Evolutionary conservation across 345 rosid species (phyloP).

Genomic region (Rhodomyrtus tomentosa): DNA sequence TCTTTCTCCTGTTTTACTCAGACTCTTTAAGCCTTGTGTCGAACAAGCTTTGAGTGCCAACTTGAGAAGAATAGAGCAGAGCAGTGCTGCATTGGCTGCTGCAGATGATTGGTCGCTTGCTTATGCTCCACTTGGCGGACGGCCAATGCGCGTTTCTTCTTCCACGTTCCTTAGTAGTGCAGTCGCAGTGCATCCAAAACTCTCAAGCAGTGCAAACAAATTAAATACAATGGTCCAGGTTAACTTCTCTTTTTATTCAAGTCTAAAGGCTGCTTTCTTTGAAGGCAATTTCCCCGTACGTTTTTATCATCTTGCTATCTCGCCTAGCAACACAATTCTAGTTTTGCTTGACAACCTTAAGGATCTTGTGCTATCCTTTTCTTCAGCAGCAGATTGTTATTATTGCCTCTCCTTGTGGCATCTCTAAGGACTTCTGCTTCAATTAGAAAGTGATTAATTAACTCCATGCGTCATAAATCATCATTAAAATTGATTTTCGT

Average conservation of each 20-base stretch:
- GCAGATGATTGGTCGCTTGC: constrained; percentile 75
- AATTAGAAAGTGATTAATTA: neutral
- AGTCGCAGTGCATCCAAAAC: constrained; percentile 43
- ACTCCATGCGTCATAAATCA: neutral
- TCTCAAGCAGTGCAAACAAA: constrained; percentile 67
- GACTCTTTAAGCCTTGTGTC: constrained; percentile 51
- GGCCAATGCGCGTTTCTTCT: constrained; percentile 22
- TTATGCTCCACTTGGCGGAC: constrained; percentile 42
- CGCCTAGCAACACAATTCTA: neutral
- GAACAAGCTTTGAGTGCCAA: constrained; percentile 56
- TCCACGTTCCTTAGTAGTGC: constrained; percentile 20
- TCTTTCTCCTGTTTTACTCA: constrained; percentile 64
- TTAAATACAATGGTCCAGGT: constrained; percentile 87
- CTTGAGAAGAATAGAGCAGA: constrained; percentile 70
- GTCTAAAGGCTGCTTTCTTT: neutral
- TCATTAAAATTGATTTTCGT: neutral
- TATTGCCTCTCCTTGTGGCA: neutral
- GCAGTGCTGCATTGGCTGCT: constrained; percentile 71
- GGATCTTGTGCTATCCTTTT: neutral
- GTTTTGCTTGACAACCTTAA: neutral
- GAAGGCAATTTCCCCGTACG: neutral
- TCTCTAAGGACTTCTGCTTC: neutral
- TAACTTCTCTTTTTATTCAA: neutral
- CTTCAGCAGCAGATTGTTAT: neutral
- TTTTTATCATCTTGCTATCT: neutral